Conservation (phyloP, 495 filamentous ascomycete genomes). For the Annulohypoxylon stygium region DNA sequence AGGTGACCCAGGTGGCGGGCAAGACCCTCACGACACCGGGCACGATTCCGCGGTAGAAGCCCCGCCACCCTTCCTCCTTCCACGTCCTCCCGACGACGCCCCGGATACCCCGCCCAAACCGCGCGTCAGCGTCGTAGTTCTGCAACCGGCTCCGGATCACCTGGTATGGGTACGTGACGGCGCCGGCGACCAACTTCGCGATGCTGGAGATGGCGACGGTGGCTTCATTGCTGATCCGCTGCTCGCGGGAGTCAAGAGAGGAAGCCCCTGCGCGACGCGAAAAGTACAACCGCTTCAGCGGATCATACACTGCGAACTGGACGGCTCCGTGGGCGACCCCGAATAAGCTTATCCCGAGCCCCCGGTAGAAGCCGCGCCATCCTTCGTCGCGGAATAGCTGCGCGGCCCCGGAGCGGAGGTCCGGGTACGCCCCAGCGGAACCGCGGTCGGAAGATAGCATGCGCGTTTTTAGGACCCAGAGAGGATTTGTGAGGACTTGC, state of each 20-base stretch:
- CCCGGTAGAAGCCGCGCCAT: conserved; percentile 82
- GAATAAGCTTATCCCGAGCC: conserved; percentile 82
- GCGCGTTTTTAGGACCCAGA: conserved; percentile 98
- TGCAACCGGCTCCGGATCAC: conserved; percentile 89
- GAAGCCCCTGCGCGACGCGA: conserved; percentile 48
- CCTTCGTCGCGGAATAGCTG: conserved; percentile 78
- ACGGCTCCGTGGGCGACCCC: conserved; percentile 96
- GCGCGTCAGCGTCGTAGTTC: conserved; percentile 80
- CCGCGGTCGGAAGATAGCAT: conserved; percentile 87
- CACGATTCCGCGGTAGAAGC: conserved; percentile 93
- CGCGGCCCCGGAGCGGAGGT: conserved; percentile 74
- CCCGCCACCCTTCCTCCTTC: conserved; percentile 79
- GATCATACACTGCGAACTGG: conserved; percentile 96
- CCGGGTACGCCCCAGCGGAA: conserved; percentile 83
- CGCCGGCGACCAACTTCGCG: conserved; percentile 89
- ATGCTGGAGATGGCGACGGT: conserved; percentile 80
- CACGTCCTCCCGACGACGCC: conserved; percentile 82
- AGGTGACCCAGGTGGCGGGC: conserved; percentile 97
- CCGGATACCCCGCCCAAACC: conserved; percentile 74
- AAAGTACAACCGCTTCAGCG: conserved; percentile 73
- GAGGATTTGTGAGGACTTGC: conserved; percentile 88
- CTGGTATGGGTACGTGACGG: conserved; percentile 92
- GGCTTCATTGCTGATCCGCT: conserved; percentile 77
- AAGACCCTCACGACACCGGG: conserved; percentile 90
- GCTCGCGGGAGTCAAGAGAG: conserved; percentile 25